Evolutionary conservation across 2,329 filamentous ascomycete species (phyloP).

Genomic region (Truncatella angustata): DNA sequence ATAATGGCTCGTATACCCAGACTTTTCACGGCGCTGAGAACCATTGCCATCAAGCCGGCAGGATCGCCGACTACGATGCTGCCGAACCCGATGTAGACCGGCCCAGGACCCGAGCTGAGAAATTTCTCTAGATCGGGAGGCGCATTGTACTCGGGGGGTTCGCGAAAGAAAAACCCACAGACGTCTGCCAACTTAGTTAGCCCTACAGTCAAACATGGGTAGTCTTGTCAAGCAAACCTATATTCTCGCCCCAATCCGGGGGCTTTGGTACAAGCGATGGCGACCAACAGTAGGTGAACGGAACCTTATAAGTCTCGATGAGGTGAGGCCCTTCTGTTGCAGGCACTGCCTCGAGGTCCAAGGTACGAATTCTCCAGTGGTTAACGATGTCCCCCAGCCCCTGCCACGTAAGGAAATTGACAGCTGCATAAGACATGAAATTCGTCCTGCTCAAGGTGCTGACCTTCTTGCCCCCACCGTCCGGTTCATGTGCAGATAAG

Average conservation of each 20-base stretch:
- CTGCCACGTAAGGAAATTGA: slow-evolving; percentile 88
- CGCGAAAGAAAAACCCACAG: slow-evolving; percentile 75
- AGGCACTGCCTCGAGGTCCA: slow-evolving; percentile 71
- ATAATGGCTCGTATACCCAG: slow-evolving; percentile 60
- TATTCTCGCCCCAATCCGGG: slow-evolving; percentile 69
- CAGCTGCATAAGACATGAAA: slow-evolving; percentile 74
- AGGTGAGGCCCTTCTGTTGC: slow-evolving; percentile 77
- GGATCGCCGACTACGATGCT: slow-evolving; percentile 50
- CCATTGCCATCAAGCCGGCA: slow-evolving; percentile 52
- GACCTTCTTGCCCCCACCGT: slow-evolving; percentile 46
- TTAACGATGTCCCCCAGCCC: slow-evolving; percentile 86
- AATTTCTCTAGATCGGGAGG: slow-evolving; percentile 64
- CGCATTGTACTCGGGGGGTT: slow-evolving; percentile 64
- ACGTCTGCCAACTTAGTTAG: slow-evolving; percentile 31
- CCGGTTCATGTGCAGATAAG: slow-evolving; percentile 52
- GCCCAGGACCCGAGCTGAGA: slow-evolving; percentile 65
- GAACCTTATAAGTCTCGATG: slow-evolving; percentile 68
- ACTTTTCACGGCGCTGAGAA: slow-evolving; percentile 56
- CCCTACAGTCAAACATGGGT: background rate
- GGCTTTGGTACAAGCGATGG: slow-evolving; percentile 77
- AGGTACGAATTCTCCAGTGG: slow-evolving; percentile 65
- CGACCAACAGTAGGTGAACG: slow-evolving; percentile 89
- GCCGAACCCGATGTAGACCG: slow-evolving; percentile 77
- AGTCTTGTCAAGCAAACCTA: slow-evolving; percentile 50
- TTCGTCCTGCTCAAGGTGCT: slow-evolving; percentile 59